Evolutionary conservation across 2,329 filamentous ascomycete genomes (phyloP).

Genomic region (Decorospora gaudefroyi): DNA sequence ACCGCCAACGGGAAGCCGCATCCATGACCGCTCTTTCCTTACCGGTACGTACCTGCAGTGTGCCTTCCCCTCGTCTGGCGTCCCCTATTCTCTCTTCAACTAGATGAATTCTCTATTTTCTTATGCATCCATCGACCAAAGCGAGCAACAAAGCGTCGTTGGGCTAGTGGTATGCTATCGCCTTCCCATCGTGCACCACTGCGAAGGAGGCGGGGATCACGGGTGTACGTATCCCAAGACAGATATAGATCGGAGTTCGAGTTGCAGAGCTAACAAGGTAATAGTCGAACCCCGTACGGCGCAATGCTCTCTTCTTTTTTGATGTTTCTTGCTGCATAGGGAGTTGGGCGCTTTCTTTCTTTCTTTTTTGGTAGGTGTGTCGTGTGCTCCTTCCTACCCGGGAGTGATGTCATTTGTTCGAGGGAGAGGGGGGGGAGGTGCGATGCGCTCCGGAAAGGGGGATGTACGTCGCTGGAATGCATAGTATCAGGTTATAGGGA

Average conservation of each 20-base stretch:
- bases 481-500: too few species aligned
- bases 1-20: slow-evolving; percentile 19
- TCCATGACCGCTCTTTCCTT: slow-evolving; percentile 2
- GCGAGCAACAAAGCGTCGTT: slow-evolving; percentile 31
- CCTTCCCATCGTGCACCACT: slow-evolving; percentile 40
- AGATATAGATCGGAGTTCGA: slow-evolving; percentile 4
- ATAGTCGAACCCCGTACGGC: slow-evolving; percentile 24
- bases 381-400: too few species aligned
- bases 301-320: slow-evolving; percentile 17
- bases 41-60: neutral
- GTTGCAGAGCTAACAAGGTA: slow-evolving; percentile 1
- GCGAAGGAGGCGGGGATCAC: slow-evolving; percentile 34
- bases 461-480: too few species aligned
- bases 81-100: neutral
- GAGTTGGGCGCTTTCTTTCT: slow-evolving; percentile 3
- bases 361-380: slow-evolving; percentile 2
- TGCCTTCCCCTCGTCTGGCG: neutral
- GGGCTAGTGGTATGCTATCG: slow-evolving; percentile 49
- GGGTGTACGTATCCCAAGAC: slow-evolving; percentile 34
- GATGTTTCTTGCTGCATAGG: slow-evolving; percentile 3
- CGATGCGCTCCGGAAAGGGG: too few species aligned
- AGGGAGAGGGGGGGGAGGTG: neutral
- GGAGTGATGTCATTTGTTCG: neutral
- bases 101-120: neutral
- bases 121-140: neutral